Evolutionary conservation across 192 early-diverging fungal species (phyloP), one percentile per base, ranked within the genome.

Genomic region (Mortierella antarctica): DNA sequence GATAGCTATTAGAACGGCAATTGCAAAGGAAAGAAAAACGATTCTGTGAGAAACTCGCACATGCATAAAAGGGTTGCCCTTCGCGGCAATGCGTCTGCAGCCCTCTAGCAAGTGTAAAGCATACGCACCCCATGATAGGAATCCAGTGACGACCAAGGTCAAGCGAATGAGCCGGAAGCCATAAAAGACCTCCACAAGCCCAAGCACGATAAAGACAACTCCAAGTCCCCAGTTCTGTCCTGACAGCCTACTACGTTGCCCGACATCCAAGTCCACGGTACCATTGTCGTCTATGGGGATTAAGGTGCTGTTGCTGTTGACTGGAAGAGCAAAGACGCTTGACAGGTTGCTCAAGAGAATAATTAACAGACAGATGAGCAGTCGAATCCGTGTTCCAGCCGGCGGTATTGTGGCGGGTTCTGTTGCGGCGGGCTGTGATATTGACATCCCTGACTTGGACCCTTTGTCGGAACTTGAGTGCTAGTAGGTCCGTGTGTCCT

Each of bases 161-260:
- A 80, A 31, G 9, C 69, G 77, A 46, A 80, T 80, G 23, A 80
- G 49, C 45, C 68, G 71, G 55, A 80, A 80, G 51, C 77, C 77
- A 52, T 53, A 80, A 48, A 80, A 80, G 4, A 80, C 77, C 20
- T 80, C 67, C 5, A 72, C 21, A 10, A 80, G 70, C 9, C 77
- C 77, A 23, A 62, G 6, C 9, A 80, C 31, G 49, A 80, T 80
- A 56, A 80, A 39, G 6, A 45, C 49, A 3, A 57, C 31, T 5
- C 77, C 77, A 5, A 80, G 42, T 0, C 63, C 70, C 64, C 70
- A 67, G 46, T 80, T 68, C 8, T 67, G 41, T 3, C 21, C 56
- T 20, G 77, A 56, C 40, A 80, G 47, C 14, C 6, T 18, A 7
- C 40, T 17, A 54, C 54, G 64, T 15, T 80, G 77, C 6, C 77